Base-by-base conservation (phyloP, 805 yeast species). In the Metschnikowia kunwiensis region DNA sequence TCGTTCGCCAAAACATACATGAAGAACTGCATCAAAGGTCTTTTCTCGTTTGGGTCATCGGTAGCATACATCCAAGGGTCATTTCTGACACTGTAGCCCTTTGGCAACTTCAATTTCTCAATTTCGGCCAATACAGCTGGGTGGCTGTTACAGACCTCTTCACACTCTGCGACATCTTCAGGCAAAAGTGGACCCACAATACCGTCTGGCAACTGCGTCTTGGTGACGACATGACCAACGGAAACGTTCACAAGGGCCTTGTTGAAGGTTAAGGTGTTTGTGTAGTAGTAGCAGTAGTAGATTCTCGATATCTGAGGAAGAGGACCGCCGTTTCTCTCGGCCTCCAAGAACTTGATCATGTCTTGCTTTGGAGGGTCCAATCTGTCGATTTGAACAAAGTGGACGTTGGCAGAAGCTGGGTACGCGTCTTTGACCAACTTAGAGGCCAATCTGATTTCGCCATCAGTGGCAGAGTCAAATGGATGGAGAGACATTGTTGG, bases 21-120 rank as follows among this genome's bases (percentile, higher is more conserved):
- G 68, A 79, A 80, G 59, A 80, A 79, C 64, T 82, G 88, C 46
- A 79, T 67, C 66, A 79, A 65, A n/a, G 78, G 74, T 58, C 80
- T 74, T 27, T 57, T 66, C 53, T 80, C 85, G 42, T 71, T 62
- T 31, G 74, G 63, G 50, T 78, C 80, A 54, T 81, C 87, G 21
- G 86, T 80, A 53, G 91, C 94, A 57, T 85, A 83, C 74, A 83
- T 84, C 95, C 95, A 85, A 35, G 88, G 86, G 57, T 83, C 91
- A 54, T 74, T 73, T 49, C 78, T 72, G 32, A 81, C 80, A 23
- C 57, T 55, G 63, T 57, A 74, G 56, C 54, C 73, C 47, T 64
- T 54, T 43, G 88, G 89, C 40, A 83, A 66, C 46, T 77, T 70
- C 60, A 82, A 68, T 57, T 82, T 81, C 40, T 69, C 83, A 49